Base-by-base conservation (phyloP, 2,329 filamentous ascomycete species). In the Phoma sp. region DNA sequence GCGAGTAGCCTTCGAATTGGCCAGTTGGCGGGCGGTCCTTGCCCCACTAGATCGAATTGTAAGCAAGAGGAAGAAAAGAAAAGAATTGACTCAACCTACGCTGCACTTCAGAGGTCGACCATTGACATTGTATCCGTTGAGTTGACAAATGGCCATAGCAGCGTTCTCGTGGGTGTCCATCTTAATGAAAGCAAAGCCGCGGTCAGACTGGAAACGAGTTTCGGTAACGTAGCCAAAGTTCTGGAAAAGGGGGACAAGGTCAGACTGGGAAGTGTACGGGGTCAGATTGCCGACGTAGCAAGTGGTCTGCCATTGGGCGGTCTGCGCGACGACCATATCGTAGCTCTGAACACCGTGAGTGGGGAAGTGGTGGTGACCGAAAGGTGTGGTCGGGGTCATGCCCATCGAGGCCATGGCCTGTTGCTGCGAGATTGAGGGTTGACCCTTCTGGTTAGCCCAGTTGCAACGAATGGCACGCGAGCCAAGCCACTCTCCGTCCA, bases 401-500 rank as follows among this genome's bases (percentile, higher is more conserved):
- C 95, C 95, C 91, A 98, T 96, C 55, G 92, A 89, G 59, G 89
- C 89, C 91, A 99, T 95, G 33, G 92, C 91, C 77, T 96, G 91
- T 79, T 98, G 95, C 79, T 99, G 93, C 43, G 93, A 92, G 76
- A 98, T 97, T 2, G 95, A 98, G 52, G 95, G 95, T 73, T 99
- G 95, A n/a, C 95, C 95, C 82, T 99, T 99, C 74, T 99, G 95
- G 80, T 99, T 99, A 57, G 95, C 95, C 95, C 95, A 99, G 82
- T 99, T 99, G 85, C 93, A 98, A 67, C 95, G 93, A 72, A 99
- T 99, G 36, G 95, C 95, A 62, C 95, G 90, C 68, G 95, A 98
- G 49, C 95, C 95, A 46, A 99, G 88, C 95, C 95, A 99, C 80
- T 99, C 95, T 59, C 95, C 95, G 71, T 99, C 95, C 95, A 99